Conservation (phyloP, 148 eudicot genomes). For the Vaccinium myrtillus region DNA sequence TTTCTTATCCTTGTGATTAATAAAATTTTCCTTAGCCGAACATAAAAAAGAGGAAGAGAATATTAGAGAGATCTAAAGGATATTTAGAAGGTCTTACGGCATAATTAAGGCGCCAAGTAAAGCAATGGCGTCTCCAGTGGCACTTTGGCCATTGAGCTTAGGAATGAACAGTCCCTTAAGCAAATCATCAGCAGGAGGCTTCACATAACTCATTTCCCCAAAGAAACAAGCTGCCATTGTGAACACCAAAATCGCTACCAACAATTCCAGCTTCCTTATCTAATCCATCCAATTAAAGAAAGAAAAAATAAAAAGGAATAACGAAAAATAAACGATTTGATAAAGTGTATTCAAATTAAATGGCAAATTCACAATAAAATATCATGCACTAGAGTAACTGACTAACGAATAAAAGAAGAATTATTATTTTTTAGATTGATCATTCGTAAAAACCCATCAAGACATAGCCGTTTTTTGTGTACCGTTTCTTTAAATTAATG, state of each 20-base stretch:
- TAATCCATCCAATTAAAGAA: constrained; percentile 10
- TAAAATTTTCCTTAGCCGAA: neutral
- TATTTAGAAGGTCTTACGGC: constrained; percentile 45
- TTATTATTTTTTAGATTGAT: too few relatives aligned
- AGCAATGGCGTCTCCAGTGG: constrained; percentile 72
- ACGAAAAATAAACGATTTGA: neutral
- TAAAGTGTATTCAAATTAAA: neutral
- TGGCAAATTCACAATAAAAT: neutral
- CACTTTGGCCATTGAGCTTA: constrained; percentile 51
- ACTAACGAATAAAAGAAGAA: too few relatives aligned
- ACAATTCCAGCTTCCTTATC: constrained; percentile 68
- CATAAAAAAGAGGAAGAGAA: neutral
- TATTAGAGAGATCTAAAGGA: too few relatives aligned
- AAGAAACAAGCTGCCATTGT: constrained; percentile 74
- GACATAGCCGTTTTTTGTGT: too few relatives aligned
- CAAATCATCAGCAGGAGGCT: constrained; percentile 57
- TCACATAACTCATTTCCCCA: constrained; percentile 58
- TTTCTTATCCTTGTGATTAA: too few relatives aligned
- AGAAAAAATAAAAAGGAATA: neutral
- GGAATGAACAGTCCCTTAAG: constrained; percentile 65
- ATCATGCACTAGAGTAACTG: too few relatives aligned
- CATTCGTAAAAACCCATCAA: too few relatives aligned
- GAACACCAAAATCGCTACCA: constrained; percentile 55
- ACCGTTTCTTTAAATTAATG: too few relatives aligned
- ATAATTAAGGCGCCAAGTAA: constrained; percentile 72